Percentiles rank a stretch among this genome's conserved stretches.
Conservation (phyloP, 495 filamentous ascomycete species). For the Friedmanniomyces endolithicus region DNA sequence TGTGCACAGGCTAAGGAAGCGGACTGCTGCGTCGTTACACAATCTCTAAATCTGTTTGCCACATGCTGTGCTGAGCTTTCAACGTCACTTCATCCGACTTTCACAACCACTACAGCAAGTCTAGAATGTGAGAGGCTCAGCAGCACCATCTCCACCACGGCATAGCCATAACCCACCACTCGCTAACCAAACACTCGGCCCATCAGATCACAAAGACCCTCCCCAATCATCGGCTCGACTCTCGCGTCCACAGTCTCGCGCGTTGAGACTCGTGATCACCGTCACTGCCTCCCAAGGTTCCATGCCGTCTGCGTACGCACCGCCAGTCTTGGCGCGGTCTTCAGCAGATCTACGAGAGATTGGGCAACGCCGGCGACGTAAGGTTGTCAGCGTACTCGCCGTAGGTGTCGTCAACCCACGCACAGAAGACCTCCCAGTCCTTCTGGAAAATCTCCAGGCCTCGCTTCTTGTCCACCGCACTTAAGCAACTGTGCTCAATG, state of each 20-base stretch:
- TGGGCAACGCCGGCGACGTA: not conserved
- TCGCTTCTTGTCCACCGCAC: constrained; percentile 14
- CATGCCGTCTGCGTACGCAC: not conserved
- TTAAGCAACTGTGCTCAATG: constrained; percentile 28
- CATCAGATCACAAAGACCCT: no score
- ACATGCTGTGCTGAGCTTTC: not conserved
- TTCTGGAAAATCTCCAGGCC: constrained; percentile 19
- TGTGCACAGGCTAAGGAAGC: not conserved
- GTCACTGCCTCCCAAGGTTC: not conserved
- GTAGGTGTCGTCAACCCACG: constrained; percentile 21
- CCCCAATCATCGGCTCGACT: no score
- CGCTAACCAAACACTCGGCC: no score
- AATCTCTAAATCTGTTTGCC: not conserved
- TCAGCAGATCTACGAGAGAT: constrained; percentile 1
- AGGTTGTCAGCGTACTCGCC: constrained; percentile 7
- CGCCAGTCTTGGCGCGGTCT: not conserved
- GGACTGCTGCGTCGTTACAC: not conserved
- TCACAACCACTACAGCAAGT: not conserved
- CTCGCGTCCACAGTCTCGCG: no score
- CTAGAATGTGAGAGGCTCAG: not conserved
- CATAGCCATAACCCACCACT: no score
- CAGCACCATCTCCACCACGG: no score
- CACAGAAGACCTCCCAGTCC: constrained; percentile 28
- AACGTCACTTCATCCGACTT: not conserved
- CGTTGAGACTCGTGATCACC: no score